Evolutionary conservation across 1,284 basidiomycete genomes (phyloP).

Genomic region (Cutaneotrichosporon spelunceum): DNA sequence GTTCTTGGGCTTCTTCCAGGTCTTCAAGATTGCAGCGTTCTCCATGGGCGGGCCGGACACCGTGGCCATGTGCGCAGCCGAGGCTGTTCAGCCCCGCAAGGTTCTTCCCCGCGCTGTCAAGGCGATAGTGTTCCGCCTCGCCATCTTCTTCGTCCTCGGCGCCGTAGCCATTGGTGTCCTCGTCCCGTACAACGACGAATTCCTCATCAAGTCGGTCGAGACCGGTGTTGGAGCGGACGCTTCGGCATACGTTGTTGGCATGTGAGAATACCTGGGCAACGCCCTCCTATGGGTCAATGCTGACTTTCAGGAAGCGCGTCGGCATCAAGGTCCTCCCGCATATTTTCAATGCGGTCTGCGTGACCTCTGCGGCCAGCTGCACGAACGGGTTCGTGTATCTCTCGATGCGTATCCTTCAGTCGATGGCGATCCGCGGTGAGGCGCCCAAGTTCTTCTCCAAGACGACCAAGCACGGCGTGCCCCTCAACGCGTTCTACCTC

Average conservation of each 20-base stretch:
- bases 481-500: constrained; percentile 64
- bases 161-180: constrained; percentile 9
- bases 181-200: constrained; percentile 11
- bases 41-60: constrained; percentile 38
- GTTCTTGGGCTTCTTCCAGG: constrained; percentile 33
- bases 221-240: constrained; percentile 25
- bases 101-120: constrained; percentile 73
- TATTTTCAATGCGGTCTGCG: constrained; percentile 61
- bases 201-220: neutral
- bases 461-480: constrained; percentile 64
- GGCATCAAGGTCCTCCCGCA: constrained; percentile 26
- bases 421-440: constrained; percentile 53
- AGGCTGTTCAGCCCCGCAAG: constrained; percentile 53
- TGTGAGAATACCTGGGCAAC: constrained; percentile 6
- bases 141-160: constrained; percentile 50
- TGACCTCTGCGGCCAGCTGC: constrained; percentile 56
- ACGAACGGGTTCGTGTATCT: constrained; percentile 53
- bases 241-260: constrained; percentile 27
- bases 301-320: constrained; percentile 14
- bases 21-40: constrained; percentile 35
- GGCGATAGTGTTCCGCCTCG: constrained; percentile 71
- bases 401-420: constrained; percentile 42
- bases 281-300: neutral
- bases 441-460: constrained; percentile 21
- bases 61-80: constrained; percentile 33